These are phyloP conservation scores for Bidens hawaiensis DNA, from an alignment of 140 eudicot genomes.

Conservation along the genomic window DNA sequence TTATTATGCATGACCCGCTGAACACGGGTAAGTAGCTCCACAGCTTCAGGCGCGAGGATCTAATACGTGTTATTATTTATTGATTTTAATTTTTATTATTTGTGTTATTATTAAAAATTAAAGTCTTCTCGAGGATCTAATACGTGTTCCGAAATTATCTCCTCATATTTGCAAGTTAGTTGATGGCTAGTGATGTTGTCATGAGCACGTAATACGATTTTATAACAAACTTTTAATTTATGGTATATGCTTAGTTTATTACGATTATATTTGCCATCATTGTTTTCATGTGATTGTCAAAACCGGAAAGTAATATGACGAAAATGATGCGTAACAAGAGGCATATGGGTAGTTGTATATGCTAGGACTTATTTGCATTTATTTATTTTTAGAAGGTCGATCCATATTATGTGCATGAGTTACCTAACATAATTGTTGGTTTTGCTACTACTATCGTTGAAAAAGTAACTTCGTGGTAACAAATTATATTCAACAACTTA, in stretches of 20 bases:
- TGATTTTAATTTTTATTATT: background rate
- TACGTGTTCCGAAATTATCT: conserved; percentile 5
- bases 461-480: too few species aligned
- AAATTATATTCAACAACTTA: too few species aligned
- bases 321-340: background rate
- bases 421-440: too few species aligned
- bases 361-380: background rate
- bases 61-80: too few species aligned
- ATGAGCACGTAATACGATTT: background rate
- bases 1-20: too few species aligned
- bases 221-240: background rate
- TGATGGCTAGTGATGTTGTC: background rate
- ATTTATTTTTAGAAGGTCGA: too few species aligned
- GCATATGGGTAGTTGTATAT: background rate
- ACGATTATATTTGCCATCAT: too few species aligned
- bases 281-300: too few species aligned
- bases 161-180: background rate
- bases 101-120: background rate
- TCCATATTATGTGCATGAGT: background rate
- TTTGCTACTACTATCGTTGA: too few species aligned
- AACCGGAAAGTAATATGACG: too few species aligned
- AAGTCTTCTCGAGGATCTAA: background rate
- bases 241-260: background rate
- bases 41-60: too few species aligned
- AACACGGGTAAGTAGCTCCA: too few species aligned